Base-by-base conservation (phyloP, 176 grass and related monocot species). In the Oryza glaberrima region DNA sequence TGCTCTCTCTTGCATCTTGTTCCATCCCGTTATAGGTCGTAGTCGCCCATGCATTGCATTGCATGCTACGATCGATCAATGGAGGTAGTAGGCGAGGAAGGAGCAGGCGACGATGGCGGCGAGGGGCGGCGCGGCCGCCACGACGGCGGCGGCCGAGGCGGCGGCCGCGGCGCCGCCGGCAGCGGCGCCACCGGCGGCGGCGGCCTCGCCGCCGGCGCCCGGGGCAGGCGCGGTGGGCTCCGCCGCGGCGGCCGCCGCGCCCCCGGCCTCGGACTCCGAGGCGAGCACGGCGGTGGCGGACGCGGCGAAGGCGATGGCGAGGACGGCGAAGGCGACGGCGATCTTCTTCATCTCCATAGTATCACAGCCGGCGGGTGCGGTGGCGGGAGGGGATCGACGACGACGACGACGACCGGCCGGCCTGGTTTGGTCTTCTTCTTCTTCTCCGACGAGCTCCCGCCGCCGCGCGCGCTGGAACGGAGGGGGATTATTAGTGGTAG, bases 61-160 rank as follows among this genome's bases (percentile, higher is more conserved):
- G 20, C 69, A 13, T 46, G n/a, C 70, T 17, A 47, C n/a, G 2
- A 67, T 84, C n/a, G 2, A 67, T 84, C 14, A 90, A 66, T 86
- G 83, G 56, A 90, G 88, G 78, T 86, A 90, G 52, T 86, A 90
- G 2, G 73, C 83, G 88, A 90, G 78, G 67, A 90, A 77, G 73
- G 78, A 82, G 83, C 77, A 9, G 35, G 86, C 12, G 35, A 90
- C 9, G 83, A 83, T 56, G 16, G 81, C 81, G 16, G 81, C 81
- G 17, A 40, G 32, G 32, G 75, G 73, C 58, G 16, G 75, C 46
- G 12, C 79, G 2, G 17, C 19, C 3, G 61, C 20, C 12, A 76
- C 20, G 9, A 76, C 69, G 46, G 25, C 73, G 66, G 75, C 9
- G 12, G 28, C 28, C 28, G 81, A 44, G 60, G 25, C 73, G 52